A percentile compares a stretch with the other conserved stretches of the same genome.
These are phyloP conservation scores for Neocucurbitaria cava DNA, from an alignment of 2,329 filamentous ascomycete genomes.

Conservation along the genomic window DNA sequence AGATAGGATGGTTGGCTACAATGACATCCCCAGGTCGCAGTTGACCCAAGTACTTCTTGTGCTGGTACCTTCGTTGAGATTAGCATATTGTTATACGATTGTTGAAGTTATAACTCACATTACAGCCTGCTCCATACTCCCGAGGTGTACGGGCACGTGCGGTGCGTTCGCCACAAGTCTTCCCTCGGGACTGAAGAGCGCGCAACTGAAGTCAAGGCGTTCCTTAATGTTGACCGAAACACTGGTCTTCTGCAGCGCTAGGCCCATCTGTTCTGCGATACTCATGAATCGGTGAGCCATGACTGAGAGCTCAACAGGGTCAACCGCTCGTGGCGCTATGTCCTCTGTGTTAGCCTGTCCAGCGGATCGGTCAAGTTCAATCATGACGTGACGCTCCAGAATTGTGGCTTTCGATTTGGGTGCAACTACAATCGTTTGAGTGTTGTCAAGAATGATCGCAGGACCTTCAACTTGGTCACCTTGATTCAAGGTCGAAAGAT, in stretches of 20 bases:
- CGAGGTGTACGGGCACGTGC: conserved; percentile 53
- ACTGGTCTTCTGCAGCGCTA: conserved; percentile 63
- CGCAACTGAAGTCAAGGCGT: conserved; percentile 54
- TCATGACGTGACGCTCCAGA: conserved; percentile 48
- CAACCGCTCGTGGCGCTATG: conserved; percentile 30
- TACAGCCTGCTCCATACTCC: conserved; percentile 54
- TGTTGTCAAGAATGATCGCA: conserved; percentile 81
- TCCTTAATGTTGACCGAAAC: conserved; percentile 60
- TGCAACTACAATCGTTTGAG: conserved; percentile 86
- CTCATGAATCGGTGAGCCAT: conserved; percentile 66
- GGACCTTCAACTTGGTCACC: conserved; percentile 61
- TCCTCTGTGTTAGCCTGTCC: not conserved
- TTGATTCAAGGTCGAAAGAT: conserved; percentile 69
- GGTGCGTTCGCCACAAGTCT: conserved; percentile 52
- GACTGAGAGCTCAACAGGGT: conserved; percentile 62
- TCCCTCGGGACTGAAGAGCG: conserved; percentile 53
- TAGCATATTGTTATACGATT: too few relatives aligned
- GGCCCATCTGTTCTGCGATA: conserved; percentile 66
- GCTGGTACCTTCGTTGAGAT: too few relatives aligned
- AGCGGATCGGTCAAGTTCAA: conserved; percentile 35
- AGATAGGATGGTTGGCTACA: conserved; percentile 50
- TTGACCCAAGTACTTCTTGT: conserved; percentile 41
- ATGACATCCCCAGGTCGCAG: conserved; percentile 50
- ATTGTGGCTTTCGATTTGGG: conserved; percentile 71
- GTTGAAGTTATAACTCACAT: too few relatives aligned